Base-by-base conservation (phyloP, 352 stramenopile species). In the Hyaloperonospora brassicae region DNA sequence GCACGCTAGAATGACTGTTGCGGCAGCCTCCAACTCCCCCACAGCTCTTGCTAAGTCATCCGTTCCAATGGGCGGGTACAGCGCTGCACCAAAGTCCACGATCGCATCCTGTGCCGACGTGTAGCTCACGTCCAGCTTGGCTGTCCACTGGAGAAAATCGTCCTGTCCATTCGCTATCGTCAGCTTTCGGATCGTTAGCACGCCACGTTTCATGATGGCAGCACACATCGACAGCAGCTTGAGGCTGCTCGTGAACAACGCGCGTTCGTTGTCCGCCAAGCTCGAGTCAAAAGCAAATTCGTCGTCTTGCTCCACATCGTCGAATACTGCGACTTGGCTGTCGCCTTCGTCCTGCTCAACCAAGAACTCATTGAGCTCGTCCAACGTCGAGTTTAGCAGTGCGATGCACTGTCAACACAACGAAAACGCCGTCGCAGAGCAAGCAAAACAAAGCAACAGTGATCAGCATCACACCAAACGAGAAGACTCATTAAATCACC, bases 311-410 rank as follows among this genome's bases (percentile, higher is more conserved):
- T 90, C 83, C 22, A 88, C 77, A 0, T 70, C 63, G 25, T 79
- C 59, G 22, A 86, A 64, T 5, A 58, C 48, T 38, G 66, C 8
- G 8, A 11, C 17, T 50, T 62, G 44, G 14, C 24, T 50, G 14
- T 63, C 13, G 46, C 17, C 47, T 50, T 77, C 62, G 4, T 66
- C 60, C 40, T 88, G 62, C 40, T 89, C 79, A 8, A 50, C 57
- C 14, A 93, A 60, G 23, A 87, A 83, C 46, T 88, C 79, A 17
- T 89, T 79, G 9, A 93, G 65, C 63, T 93, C 83, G 31, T 86
- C 77, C 34, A 91, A 69, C 0, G 80, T 91, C 41, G 84, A 83
- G 58, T 91, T 90, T 34, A 93, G 55, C 62, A 93, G 80, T 23
- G 76, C 77, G 47, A 93, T 74, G 48, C 77, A 87, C 79, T 87